Conservation (phyloP, 176 grass and related monocot species). For the Musa beccarii region DNA sequence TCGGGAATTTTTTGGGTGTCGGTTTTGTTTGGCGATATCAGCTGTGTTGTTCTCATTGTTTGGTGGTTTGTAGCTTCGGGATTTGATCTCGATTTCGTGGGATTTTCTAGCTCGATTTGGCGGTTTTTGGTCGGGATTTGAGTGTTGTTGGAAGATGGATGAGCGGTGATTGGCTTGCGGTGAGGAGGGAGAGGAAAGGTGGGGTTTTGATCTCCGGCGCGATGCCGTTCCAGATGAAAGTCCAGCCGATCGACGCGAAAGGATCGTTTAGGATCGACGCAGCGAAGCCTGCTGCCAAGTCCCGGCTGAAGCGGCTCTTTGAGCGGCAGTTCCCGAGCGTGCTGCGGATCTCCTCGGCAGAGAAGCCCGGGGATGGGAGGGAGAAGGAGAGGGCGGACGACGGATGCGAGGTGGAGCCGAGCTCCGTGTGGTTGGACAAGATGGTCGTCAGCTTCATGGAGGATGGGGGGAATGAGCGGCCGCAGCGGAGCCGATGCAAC, state of each 20-base stretch:
- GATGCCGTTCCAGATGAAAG: slow-evolving; percentile 39
- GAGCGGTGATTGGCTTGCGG: not conserved
- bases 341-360: slow-evolving; percentile 53
- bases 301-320: slow-evolving; percentile 77
- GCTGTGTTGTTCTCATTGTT: not conserved
- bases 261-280: slow-evolving; percentile 10
- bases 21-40: not conserved
- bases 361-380: slow-evolving; percentile 31
- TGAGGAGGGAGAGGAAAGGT: slow-evolving; percentile 1
- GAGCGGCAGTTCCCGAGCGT: slow-evolving; percentile 58
- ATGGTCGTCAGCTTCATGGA: slow-evolving; percentile 93
- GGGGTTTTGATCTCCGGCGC: not conserved
- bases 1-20: not conserved
- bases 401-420: slow-evolving; percentile 48
- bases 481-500: slow-evolving; percentile 56
- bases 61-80: not conserved
- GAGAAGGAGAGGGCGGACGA: slow-evolving; percentile 23
- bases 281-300: slow-evolving; percentile 34
- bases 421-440: slow-evolving; percentile 75
- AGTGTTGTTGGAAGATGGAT: not conserved
- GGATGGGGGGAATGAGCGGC: slow-evolving; percentile 38
- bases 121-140: not conserved
- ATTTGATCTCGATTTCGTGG: not conserved
- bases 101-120: not conserved
- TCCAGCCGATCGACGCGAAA: slow-evolving; percentile 60